Evolutionary conservation across 306 rosid genomes (phyloP), one percentile per base, ranked within the genome.

Genomic region (Vigna hirtella): DNA sequence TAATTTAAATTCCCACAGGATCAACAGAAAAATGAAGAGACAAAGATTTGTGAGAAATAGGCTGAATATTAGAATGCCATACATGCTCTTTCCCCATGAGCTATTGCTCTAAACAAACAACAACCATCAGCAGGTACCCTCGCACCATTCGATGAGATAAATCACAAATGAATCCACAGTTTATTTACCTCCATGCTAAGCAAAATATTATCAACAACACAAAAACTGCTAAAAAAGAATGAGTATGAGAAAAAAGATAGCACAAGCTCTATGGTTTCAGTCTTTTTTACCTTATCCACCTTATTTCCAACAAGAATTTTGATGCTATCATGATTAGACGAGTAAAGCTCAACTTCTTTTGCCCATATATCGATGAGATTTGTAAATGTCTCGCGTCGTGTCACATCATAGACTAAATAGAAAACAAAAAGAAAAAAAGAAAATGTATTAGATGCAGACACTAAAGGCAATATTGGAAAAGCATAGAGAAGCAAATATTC

Each of bases 261-360:
- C 70, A 82, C 28, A n/a, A 70, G 45, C 12, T 61, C 3, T 63
- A 2, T 74, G 11, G 64, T 78, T 73, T 66, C 32, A 68, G 17
- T 68, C 67, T 18, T 18, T 55, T 40, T 56, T 85, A 95, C 99
- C 90, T 85, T 89, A 79, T 95, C 99, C 62, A 91, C 94, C 80
- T 95, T 95, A 82, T 95, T 95, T 67, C 99, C 99, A 3, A 95
- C 90, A 66, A 95, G 83, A 83, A 95, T 84, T 79, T 88, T 93
- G 82, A 95, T 75, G 79, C 98, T 91, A 36, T 93, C 96, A 1
- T 18, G 85, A 76, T 89, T 85, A 7, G 91, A 88, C 62, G 86
- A 87, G 77, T 87, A 91, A 64, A 77, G 87, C 78, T 90, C 96
- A 76, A 93, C 93, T 86, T 95, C 99, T 81, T 86, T 95, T 5